Evolutionary conservation across 2,329 filamentous ascomycete genomes (phyloP).

Genomic region (Microsporum canis): DNA sequence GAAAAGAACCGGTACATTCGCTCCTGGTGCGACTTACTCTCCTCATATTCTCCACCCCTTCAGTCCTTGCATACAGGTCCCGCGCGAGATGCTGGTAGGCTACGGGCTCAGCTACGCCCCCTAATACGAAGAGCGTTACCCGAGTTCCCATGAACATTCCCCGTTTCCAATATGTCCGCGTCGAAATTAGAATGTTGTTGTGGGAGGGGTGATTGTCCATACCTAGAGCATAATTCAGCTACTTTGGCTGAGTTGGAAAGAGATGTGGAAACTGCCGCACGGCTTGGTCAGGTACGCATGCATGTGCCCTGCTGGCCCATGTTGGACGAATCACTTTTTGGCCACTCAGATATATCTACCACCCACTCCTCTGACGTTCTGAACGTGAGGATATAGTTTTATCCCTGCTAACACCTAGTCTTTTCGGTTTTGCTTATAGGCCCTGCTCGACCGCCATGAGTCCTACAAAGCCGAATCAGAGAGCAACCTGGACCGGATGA

Average conservation of each 20-base stretch:
- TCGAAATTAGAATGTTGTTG: slow-evolving; percentile 59
- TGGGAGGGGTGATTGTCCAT: slow-evolving; percentile 65
- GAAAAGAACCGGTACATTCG: background rate
- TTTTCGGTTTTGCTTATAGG: slow-evolving; percentile 43
- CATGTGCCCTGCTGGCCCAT: background rate
- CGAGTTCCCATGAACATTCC: background rate
- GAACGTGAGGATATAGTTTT: background rate
- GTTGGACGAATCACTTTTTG: slow-evolving; percentile 5
- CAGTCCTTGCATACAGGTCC: background rate
- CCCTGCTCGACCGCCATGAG: slow-evolving; percentile 82
- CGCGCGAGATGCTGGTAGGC: background rate
- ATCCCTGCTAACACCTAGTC: slow-evolving; percentile 13
- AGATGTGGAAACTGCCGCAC: slow-evolving; percentile 74
- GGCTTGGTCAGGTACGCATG: slow-evolving; percentile 69
- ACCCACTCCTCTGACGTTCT: background rate
- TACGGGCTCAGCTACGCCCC: background rate
- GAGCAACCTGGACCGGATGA: slow-evolving; percentile 65
- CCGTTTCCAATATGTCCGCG: slow-evolving; percentile 4
- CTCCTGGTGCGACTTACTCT: background rate
- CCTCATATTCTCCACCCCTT: background rate
- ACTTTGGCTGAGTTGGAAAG: slow-evolving; percentile 72
- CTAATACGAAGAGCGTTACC: background rate
- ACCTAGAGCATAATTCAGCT: slow-evolving; percentile 67
- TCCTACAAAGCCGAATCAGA: slow-evolving; percentile 88
- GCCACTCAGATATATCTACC: slow-evolving; percentile 3